Conservation (phyloP, 331 rosid species). For the Arachis monticola region DNA sequence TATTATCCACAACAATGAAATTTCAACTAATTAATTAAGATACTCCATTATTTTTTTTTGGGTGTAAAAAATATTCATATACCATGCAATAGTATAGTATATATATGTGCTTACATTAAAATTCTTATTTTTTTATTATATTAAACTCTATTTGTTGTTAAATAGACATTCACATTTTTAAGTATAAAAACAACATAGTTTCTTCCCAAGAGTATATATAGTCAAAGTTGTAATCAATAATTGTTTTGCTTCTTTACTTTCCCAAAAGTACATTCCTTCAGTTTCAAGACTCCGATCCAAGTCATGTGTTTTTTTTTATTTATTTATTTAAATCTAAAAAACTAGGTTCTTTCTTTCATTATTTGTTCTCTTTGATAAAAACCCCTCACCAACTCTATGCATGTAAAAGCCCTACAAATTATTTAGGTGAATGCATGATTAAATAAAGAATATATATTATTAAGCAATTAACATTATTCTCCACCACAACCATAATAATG, state of each 20-base stretch:
- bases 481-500: slow-evolving; percentile 51
- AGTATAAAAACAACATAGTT: too few relatives aligned
- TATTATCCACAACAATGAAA: neutral
- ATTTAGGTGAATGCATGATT: slow-evolving; percentile 28
- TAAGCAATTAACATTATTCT: slow-evolving; percentile 32
- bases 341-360: neutral
- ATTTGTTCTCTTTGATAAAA: slow-evolving; percentile 33
- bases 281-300: neutral
- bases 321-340: neutral
- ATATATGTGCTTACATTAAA: too few relatives aligned
- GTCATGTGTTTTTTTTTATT: neutral
- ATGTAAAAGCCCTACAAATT: slow-evolving; percentile 11
- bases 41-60: neutral
- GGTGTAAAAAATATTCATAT: too few relatives aligned
- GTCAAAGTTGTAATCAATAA: neutral
- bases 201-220: neutral
- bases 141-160: too few relatives aligned
- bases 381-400: slow-evolving; percentile 42
- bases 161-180: too few relatives aligned
- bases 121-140: too few relatives aligned
- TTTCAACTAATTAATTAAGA: neutral
- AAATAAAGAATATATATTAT: neutral
- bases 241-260: neutral
- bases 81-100: too few relatives aligned
- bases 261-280: too few relatives aligned